Evolutionary conservation across 441 rosid genomes (phyloP).

Genomic region (Sinapis alba): DNA sequence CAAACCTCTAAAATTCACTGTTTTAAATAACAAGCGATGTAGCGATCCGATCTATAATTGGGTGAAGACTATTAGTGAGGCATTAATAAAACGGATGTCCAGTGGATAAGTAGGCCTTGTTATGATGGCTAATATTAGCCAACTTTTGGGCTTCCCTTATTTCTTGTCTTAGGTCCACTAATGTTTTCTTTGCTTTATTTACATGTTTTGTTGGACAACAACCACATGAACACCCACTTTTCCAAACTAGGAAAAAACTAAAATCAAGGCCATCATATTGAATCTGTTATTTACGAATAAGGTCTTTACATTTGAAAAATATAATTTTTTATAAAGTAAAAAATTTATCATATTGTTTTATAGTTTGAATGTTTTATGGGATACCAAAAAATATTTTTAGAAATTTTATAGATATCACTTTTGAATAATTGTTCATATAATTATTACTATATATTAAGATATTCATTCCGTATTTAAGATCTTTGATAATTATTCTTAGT

Average conservation of each 20-base stretch:
- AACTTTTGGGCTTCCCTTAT: not conserved
- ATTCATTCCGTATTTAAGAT: not conserved
- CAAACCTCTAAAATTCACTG: too few relatives aligned
- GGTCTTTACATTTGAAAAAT: too few relatives aligned
- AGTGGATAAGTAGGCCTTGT: constrained; percentile 8
- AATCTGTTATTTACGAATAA: too few relatives aligned
- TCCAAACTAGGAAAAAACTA: not conserved
- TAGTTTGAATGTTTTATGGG: too few relatives aligned
- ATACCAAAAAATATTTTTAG: not conserved
- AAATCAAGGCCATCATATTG: too few relatives aligned
- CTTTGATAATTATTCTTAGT: not conserved
- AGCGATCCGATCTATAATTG: too few relatives aligned
- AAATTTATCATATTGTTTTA: too few relatives aligned
- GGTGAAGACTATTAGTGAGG: too few relatives aligned
- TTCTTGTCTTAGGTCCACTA: constrained; percentile 15
- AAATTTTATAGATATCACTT: not conserved
- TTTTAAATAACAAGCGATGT: too few relatives aligned
- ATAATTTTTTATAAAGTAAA: too few relatives aligned
- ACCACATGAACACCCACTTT: not conserved
- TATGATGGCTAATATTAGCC: constrained; percentile 6
- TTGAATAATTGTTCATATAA: not conserved
- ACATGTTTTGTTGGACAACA: not conserved
- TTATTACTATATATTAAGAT: not conserved
- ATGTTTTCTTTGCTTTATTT: constrained; percentile 4
- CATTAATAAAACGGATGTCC: not conserved